Conservation (phyloP, 768 basidiomycete species). For the Boletus coccyginus region DNA sequence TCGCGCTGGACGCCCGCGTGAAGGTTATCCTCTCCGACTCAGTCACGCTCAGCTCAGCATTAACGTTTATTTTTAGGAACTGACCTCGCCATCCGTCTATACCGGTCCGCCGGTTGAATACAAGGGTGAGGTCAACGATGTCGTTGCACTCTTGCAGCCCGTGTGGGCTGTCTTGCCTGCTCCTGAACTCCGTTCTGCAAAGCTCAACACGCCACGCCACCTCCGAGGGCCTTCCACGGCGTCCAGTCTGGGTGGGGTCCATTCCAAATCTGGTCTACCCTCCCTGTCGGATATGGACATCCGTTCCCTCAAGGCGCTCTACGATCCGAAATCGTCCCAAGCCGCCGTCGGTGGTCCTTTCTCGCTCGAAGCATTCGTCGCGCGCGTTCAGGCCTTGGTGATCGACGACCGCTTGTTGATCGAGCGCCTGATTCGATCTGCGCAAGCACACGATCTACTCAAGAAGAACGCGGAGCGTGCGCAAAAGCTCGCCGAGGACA, state of each 20-base stretch:
- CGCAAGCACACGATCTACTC: slow-evolving; percentile 84
- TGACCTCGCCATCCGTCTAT: slow-evolving; percentile 20
- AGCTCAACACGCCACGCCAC: slow-evolving; percentile 46
- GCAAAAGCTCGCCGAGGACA: slow-evolving; percentile 86
- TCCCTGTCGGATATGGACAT: slow-evolving; percentile 86
- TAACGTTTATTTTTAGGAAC: slow-evolving; percentile 20
- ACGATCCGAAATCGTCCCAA: slow-evolving; percentile 42
- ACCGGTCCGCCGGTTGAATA: slow-evolving; percentile 29
- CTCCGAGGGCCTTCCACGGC: slow-evolving; percentile 48
- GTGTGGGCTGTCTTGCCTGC: slow-evolving; percentile 84
- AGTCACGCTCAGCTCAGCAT: background rate
- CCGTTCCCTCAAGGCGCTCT: slow-evolving; percentile 79
- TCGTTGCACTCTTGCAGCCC: slow-evolving; percentile 63
- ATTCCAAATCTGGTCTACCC: slow-evolving; percentile 30
- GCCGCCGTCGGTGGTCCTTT: slow-evolving; percentile 41
- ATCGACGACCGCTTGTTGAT: slow-evolving; percentile 82
- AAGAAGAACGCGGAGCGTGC: slow-evolving; percentile 92
- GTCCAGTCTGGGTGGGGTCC: slow-evolving; percentile 31
- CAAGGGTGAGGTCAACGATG: slow-evolving; percentile 47
- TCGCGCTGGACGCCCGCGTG: slow-evolving; percentile 37
- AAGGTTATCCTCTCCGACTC: slow-evolving; percentile 29
- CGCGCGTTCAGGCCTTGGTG: slow-evolving; percentile 76
- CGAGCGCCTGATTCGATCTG: slow-evolving; percentile 79
- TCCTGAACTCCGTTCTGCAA: slow-evolving; percentile 74
- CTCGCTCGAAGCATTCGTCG: slow-evolving; percentile 72